Evolutionary conservation across 2,329 filamentous ascomycete genomes (phyloP), one percentile per base, ranked within the genome.

Genomic region (Fusarium tjaetaba): DNA sequence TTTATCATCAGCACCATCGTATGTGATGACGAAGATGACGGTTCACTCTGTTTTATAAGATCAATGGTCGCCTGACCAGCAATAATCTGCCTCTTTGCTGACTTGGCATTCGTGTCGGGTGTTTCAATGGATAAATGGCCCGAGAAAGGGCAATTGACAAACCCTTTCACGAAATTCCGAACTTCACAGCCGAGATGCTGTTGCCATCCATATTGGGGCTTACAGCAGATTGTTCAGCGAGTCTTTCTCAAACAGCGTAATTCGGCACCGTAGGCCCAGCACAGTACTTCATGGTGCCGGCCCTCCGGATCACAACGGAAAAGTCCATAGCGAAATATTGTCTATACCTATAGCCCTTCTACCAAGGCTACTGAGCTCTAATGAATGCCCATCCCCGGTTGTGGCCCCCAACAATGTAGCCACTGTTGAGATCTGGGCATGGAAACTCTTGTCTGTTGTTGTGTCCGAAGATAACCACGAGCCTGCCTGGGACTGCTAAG

Each of bases 61-160:
- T 68, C 51, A 39, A 32, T 45, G 30, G 64, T 75, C 62, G 62
- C 36, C 55, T 75, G 72, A 75, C 63, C 28, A 34, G 30, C 18
- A 20, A 28, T 34, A 28, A n/a, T 58, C n/a, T 56, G 43, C 46
- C 53, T 66, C 48, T 60, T 65, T 57, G 36, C 42, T 65, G 49
- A 57, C 68, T 59, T 49, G 59, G 46, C 53, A 67, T 51, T 36
- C 49, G 61, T 58, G 24, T 28, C 39, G 42, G 42, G 39, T 66
- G 42, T 43, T 52, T 52, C 22, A 20, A 39, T 59, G 34, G 49
- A 45, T 42, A 61, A 58, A 55, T 49, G 32, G 48, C 34, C 46
- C 41, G 22, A 26, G 36, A 49, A 49, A 34, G 36, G 30, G 38
- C 39, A 51, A 20, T 45, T 38, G n/a, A 16, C n/a, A 18, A n/a